Evolutionary conservation across 2,329 filamentous ascomycete species (phyloP), one percentile per base, ranked within the genome.

Genomic region (Penicillium sp.): DNA sequence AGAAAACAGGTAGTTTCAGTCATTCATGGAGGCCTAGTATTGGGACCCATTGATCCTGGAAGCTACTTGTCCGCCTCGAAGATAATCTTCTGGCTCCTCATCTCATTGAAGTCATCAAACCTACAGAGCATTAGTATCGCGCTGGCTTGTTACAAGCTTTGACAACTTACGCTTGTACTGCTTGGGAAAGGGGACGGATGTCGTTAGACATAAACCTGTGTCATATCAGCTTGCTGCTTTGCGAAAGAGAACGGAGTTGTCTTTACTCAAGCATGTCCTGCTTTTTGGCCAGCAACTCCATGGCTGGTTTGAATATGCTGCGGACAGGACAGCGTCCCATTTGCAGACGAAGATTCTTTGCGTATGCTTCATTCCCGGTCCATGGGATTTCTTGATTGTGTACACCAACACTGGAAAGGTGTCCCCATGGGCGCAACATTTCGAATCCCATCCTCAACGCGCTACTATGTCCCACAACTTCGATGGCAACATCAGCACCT

Each of bases 401-500:
- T 18, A 91, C 88, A 1, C 88, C 88, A 49, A 91, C 88, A 65
- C 86, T 89, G 54, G 84, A 86, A 54, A 91, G 87, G 21, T 81
- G 81, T 1, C 88, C 88, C 77, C 86, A 91, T 0, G 88, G 87
- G 49, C 89, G 79, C 46, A 91, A 68, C n/a, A 91, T 69, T 34
- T 91, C 87, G 68, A 86, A 91, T 1, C 84, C 87, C 50, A 86
- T 89, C 60, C 81, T 82, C 62, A 91, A 72, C 0, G 88, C 88
- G 21, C 83, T 80, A 46, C 83, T 85, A 51, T 86, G 76, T 0
- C 89, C 89, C 11, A 91, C 89, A 5, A 90, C 86, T 69, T 92
- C 89, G 52, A 96, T 86, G 1, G 92, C 86, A 7, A 91, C 84
- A 72, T 96, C 92, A 7, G 91, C 91, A 1, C 92, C 92, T 24